Base-by-base conservation (phyloP, 441 rosid genomes). In the Euphorbia schlechtendalii region DNA sequence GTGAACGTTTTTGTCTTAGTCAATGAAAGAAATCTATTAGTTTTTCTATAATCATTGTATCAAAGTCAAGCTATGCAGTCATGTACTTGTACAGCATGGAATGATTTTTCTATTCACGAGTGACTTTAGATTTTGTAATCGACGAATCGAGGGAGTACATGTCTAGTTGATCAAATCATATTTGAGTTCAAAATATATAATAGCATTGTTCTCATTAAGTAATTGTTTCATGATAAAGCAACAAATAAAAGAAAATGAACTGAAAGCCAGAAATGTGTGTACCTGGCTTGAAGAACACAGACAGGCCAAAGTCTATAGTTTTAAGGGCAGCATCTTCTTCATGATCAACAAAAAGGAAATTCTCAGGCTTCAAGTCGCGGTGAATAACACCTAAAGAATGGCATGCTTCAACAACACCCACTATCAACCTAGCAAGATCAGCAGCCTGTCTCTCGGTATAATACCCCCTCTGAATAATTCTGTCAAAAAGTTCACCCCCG, bases 211-310 rank as follows among this genome's bases (percentile, higher is more conserved):
- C 10, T 53, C 14, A 43, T 11, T 14, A 43, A 38, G 13, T 20
- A 34, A 20, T 51, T 25, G n/a, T 20, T 20, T 12, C 22, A 40
- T 3, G 17, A 41, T 2, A 24, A n/a, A 65, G 24, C 17, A 22
- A 45, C 15, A 8, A 55, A 43, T 11, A 4, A 30, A n/a, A n/a
- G 40, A 27, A 67, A 20, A 40, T 18, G 59, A 28, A 28, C 14
- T 27, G 20, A 32, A 20, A 56, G 55, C 32, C 8, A 36, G 28
- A 61, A 45, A 21, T 10, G 48, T 14, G 2, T 5, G 12, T 43
- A 92, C 99, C 97, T 77, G 97, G 97, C 77, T 69, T 86, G 70
- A 90, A 93, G 83, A 88, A 93, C 68, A 87, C 77, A 0, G 99
- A 93, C 78, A 93, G 93, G 43, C 99, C 99, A 71, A 93, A 93